phyloP scores from a whole-genome alignment of 495 filamentous ascomycete genomes.

The Podospora pseudocomata region DNA sequence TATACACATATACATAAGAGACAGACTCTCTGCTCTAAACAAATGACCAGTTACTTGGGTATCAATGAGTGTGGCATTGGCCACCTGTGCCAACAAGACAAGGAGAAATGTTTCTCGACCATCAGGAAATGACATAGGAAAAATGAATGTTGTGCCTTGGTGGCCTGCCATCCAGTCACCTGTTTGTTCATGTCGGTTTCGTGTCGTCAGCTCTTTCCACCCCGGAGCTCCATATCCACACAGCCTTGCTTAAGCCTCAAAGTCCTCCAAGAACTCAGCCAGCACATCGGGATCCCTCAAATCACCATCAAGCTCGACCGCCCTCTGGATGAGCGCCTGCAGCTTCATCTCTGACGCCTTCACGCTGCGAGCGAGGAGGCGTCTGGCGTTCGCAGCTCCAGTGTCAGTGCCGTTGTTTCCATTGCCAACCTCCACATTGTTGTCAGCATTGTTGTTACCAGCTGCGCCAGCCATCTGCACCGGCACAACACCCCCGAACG shows the following conservation, averaged over 20 bases:
- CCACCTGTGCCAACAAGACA: no score
- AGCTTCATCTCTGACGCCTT: neutral
- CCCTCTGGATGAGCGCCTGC: neutral
- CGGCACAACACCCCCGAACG: constrained; percentile 53
- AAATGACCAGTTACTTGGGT: no score
- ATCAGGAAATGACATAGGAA: no score
- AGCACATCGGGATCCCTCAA: constrained; percentile 12
- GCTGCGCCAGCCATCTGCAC: constrained; percentile 43
- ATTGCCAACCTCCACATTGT: neutral
- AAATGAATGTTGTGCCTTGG: no score
- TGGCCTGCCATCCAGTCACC: no score
- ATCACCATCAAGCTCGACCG: constrained; percentile 9
- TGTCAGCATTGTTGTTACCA: neutral
- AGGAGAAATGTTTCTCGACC: no score
- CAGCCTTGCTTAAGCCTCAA: neutral
- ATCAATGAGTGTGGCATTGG: no score
- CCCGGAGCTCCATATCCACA: neutral
- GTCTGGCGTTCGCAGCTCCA: constrained; percentile 4
- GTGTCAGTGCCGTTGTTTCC: neutral
- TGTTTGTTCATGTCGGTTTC: no score
- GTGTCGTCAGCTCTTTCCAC: neutral
- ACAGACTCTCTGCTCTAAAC: no score
- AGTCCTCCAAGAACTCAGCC: constrained; percentile 19
- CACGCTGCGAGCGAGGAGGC: constrained; percentile 6
- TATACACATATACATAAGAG: no score